Percentiles rank a stretch among this genome's conserved stretches.
phyloP scores from a whole-genome alignment of 805 yeast genomes.

The Candida coquimbonensis region DNA sequence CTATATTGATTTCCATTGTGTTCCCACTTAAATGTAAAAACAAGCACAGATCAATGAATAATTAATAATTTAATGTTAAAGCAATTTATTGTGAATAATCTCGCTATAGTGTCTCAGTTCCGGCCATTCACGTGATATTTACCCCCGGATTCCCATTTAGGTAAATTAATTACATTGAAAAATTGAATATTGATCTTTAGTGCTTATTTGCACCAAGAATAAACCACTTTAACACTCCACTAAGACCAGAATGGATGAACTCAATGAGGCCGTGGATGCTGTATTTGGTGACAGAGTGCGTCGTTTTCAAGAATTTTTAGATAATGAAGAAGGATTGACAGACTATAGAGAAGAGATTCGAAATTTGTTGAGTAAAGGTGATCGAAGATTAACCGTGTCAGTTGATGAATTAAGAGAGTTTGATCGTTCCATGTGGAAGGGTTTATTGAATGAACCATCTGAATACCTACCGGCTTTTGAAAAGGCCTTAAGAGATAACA shows the following conservation, averaged over 20 bases:
- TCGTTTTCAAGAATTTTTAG: slow-evolving; percentile 81
- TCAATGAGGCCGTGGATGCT: slow-evolving; percentile 30
- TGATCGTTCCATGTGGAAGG: slow-evolving; percentile 70
- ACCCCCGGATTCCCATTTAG: slow-evolving; percentile 1
- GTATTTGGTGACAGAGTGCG: slow-evolving; percentile 77
- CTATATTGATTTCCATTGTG: not conserved
- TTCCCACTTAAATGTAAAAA: not conserved
- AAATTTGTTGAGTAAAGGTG: slow-evolving; percentile 61
- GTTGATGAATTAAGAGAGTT: slow-evolving; percentile 85
- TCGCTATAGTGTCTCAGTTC: not conserved
- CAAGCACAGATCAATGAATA: no score
- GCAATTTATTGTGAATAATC: no score
- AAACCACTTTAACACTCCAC: not conserved
- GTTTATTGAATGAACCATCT: slow-evolving; percentile 69
- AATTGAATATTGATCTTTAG: no score
- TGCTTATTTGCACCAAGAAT: no score
- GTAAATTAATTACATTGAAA: slow-evolving; percentile 3
- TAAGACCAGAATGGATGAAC: slow-evolving; percentile 16
- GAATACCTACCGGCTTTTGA: slow-evolving; percentile 88
- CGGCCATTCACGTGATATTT: not conserved
- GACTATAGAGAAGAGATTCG: slow-evolving; percentile 66
- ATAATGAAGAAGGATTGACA: slow-evolving; percentile 45
- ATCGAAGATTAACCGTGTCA: slow-evolving; percentile 62
- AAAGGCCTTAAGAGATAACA: slow-evolving; percentile 75
- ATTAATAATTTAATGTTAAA: no score